These are phyloP conservation scores for Coemansia sp. DNA, from an alignment of 192 early-diverging fungal genomes.

Conservation along the genomic window DNA sequence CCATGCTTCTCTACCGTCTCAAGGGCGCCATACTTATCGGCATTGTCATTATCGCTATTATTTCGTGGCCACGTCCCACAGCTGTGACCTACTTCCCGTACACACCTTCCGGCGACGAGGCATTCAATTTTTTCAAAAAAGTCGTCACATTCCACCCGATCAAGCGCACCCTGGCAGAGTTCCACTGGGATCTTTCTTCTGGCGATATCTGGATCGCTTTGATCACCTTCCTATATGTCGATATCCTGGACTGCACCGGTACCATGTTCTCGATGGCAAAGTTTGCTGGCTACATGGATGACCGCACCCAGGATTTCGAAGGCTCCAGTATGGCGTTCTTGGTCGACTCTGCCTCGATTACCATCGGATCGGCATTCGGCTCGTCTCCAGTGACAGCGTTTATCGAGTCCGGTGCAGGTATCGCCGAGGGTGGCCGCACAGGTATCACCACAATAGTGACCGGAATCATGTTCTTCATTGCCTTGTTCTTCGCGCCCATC, in stretches of 20 bases:
- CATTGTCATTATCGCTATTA: slow-evolving; percentile 68
- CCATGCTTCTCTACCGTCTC: slow-evolving; percentile 65
- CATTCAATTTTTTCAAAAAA: slow-evolving; percentile 73
- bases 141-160: slow-evolving; percentile 70
- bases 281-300: slow-evolving; percentile 76
- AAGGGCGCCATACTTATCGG: slow-evolving; percentile 74
- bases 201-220: slow-evolving; percentile 78
- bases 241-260: slow-evolving; percentile 84
- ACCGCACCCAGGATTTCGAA: slow-evolving; percentile 75
- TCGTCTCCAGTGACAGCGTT: slow-evolving; percentile 77
- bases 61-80: slow-evolving; percentile 73
- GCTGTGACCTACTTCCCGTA: slow-evolving; percentile 77
- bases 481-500: slow-evolving; percentile 82
- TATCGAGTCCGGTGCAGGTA: slow-evolving; percentile 81
- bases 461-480: slow-evolving; percentile 72
- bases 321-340: slow-evolving; percentile 75
- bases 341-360: slow-evolving; percentile 66
- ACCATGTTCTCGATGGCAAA: slow-evolving; percentile 85
- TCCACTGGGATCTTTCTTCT: slow-evolving; percentile 65
- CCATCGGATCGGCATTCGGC: slow-evolving; percentile 72
- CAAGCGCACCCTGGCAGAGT: slow-evolving; percentile 58
- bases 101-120: slow-evolving; percentile 60
- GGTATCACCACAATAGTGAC: slow-evolving; percentile 73
- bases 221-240: slow-evolving; percentile 83
- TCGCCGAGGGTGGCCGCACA: slow-evolving; percentile 78